A percentile compares a stretch with the other conserved stretches of the same genome.
These are phyloP conservation scores for Lentinus brumalis DNA, from an alignment of 768 basidiomycete genomes.

Conservation along the genomic window DNA sequence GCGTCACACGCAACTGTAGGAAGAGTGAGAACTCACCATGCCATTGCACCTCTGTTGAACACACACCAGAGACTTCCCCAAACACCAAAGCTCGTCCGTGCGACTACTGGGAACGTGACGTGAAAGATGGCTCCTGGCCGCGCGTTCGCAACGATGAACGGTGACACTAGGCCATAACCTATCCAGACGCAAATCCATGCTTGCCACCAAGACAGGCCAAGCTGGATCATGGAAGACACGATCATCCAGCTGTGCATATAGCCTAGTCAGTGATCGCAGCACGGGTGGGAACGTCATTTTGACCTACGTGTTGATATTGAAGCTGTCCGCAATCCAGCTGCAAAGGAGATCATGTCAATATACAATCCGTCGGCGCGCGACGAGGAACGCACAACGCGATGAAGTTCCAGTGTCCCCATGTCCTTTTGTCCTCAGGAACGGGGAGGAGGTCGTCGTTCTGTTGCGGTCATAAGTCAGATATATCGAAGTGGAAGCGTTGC, in stretches of 20 bases:
- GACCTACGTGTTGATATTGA: slow-evolving; percentile 75
- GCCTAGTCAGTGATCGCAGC: neutral
- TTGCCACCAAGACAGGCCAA: slow-evolving; percentile 82
- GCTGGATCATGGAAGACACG: slow-evolving; percentile 70
- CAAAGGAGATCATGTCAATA: slow-evolving; percentile 9
- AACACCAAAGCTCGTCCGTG: slow-evolving; percentile 75
- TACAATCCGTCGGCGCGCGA: neutral
- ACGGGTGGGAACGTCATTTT: neutral
- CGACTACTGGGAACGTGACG: slow-evolving; percentile 74
- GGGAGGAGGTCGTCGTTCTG: slow-evolving; percentile 75
- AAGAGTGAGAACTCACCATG: slow-evolving; percentile 49
- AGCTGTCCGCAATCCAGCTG: slow-evolving; percentile 81
- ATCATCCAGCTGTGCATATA: slow-evolving; percentile 66
- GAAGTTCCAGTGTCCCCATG: slow-evolving; percentile 69
- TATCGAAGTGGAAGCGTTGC: slow-evolving; percentile 1
- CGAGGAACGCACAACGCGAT: slow-evolving; percentile 54
- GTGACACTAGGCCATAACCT: slow-evolving; percentile 43
- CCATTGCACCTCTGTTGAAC: slow-evolving; percentile 74
- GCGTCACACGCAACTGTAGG: neutral
- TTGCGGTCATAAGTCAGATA: slow-evolving; percentile 1
- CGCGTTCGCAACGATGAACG: slow-evolving; percentile 77
- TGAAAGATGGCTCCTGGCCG: slow-evolving; percentile 78
- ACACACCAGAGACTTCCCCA: slow-evolving; percentile 81
- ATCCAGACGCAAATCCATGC: slow-evolving; percentile 82
- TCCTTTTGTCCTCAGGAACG: slow-evolving; percentile 62